A percentile compares a stretch with the other conserved stretches of the same genome.
Conservation (phyloP, 1,284 basidiomycete species). For the Schizophyllum commune region DNA sequence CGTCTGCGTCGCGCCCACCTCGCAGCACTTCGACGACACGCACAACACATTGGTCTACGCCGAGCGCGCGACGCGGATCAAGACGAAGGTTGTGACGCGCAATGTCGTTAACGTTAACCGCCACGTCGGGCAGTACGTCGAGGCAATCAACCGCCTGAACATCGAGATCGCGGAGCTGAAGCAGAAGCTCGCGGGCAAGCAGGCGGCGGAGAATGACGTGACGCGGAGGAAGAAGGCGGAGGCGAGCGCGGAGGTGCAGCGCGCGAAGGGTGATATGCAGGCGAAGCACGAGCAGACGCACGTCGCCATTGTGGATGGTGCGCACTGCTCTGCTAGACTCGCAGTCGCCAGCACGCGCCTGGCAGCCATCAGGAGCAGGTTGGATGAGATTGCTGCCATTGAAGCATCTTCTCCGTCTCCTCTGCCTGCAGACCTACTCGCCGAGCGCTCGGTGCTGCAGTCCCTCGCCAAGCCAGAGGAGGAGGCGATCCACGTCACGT, state of each 20-base stretch:
- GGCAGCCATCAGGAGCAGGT: constrained; percentile 52
- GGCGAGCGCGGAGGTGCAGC: constrained; percentile 60
- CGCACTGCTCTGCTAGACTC: constrained; percentile 66
- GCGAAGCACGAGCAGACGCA: constrained; percentile 62
- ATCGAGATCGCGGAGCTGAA: constrained; percentile 82
- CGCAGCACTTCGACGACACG: constrained; percentile 93
- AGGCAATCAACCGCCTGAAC: constrained; percentile 87
- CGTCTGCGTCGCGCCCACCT: constrained; percentile 92
- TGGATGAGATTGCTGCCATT: constrained; percentile 56
- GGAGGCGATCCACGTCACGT: constrained; percentile 51
- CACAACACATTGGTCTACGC: constrained; percentile 96
- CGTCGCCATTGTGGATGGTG: constrained; percentile 70
- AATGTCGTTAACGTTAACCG: constrained; percentile 92
- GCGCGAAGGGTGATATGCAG: constrained; percentile 64
- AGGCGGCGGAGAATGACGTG: constrained; percentile 53
- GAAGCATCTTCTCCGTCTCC: constrained; percentile 28
- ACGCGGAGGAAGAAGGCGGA: constrained; percentile 58
- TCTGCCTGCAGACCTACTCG: constrained; percentile 54
- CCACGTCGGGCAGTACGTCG: constrained; percentile 89
- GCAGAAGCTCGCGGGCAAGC: constrained; percentile 69
- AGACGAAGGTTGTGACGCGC: constrained; percentile 86
- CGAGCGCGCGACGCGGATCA: constrained; percentile 94
- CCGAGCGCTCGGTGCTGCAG: constrained; percentile 67
- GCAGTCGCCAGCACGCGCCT: constrained; percentile 71
- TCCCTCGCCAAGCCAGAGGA: constrained; percentile 70